These are phyloP conservation scores for Flaveria robusta DNA, from an alignment of 129 eudicot genomes.

Conservation along the genomic window DNA sequence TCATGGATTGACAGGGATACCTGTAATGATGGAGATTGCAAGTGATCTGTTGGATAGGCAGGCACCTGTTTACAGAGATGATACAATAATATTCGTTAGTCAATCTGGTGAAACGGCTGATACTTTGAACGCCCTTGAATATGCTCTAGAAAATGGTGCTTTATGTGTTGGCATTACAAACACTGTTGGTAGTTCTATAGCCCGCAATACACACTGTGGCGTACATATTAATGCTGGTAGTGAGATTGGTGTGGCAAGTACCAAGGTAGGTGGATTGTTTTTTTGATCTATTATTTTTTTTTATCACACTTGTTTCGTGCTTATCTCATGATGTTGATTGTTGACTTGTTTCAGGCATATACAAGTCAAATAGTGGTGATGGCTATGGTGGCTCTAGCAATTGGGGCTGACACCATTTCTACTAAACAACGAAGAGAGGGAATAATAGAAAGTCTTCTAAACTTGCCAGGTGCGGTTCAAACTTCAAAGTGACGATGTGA, in stretches of 20 bases:
- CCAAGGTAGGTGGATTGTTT: constrained; percentile 59
- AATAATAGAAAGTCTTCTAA: constrained; percentile 72
- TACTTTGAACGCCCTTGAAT: constrained; percentile 86
- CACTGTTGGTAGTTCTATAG: constrained; percentile 97
- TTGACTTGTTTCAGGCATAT: constrained; percentile 64
- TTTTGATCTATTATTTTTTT: not conserved
- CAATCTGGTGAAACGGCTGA: constrained; percentile 99
- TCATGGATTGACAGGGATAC: constrained; percentile 57
- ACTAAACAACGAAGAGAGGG: constrained; percentile 84
- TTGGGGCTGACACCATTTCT: constrained; percentile 82
- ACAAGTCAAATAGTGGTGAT: constrained; percentile 98
- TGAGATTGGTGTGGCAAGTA: constrained; percentile 98
- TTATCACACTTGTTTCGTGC: not conserved
- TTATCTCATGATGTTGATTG: constrained; percentile 8
- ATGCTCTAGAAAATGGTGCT: constrained; percentile 93
- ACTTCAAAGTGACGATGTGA: not conserved
- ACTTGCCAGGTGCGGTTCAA: constrained; percentile 61
- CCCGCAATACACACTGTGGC: constrained; percentile 92
- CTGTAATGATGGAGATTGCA: constrained; percentile 95
- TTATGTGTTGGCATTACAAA: constrained; percentile 98
- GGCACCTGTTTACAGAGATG: constrained; percentile 95
- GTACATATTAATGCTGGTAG: constrained; percentile 97
- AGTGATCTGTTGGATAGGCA: constrained; percentile 94
- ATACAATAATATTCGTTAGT: constrained; percentile 91
- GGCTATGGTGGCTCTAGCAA: constrained; percentile 98